These are phyloP conservation scores for Umbelopsis isabellina DNA, from an alignment of 192 early-diverging fungal genomes.

Conservation along the genomic window DNA sequence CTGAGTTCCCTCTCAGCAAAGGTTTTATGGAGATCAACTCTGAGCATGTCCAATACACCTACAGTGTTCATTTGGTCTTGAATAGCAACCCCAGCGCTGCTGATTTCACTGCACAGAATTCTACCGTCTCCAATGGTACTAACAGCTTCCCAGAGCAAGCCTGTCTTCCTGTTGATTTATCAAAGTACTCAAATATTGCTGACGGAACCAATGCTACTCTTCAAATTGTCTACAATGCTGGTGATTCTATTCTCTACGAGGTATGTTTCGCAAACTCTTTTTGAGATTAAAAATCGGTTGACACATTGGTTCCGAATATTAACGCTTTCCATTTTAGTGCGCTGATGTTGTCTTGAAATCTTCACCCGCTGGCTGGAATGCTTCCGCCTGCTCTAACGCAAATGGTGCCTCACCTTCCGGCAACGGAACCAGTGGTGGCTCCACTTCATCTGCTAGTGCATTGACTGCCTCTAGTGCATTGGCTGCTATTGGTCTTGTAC, in stretches of 20 bases:
- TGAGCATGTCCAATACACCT: conserved; percentile 41
- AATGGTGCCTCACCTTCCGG: not conserved
- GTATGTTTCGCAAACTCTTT: conserved; percentile 16
- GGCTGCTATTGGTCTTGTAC: not conserved
- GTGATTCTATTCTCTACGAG: conserved; percentile 55
- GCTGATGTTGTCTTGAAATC: conserved; percentile 15
- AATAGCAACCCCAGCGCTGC: conserved; percentile 46
- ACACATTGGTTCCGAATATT: not conserved
- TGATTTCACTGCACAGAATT: conserved; percentile 40
- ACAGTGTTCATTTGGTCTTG: conserved; percentile 44
- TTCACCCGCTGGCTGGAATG: not conserved
- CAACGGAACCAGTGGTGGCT: not conserved
- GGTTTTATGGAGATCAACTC: conserved; percentile 52
- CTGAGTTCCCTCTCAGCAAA: conserved; percentile 46
- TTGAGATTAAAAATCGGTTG: not conserved
- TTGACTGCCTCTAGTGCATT: not conserved
- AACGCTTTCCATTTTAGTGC: not conserved
- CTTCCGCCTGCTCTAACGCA: not conserved
- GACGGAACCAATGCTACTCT: conserved; percentile 56
- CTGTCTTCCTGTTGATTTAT: conserved; percentile 47
- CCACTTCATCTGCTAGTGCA: conserved; percentile 2
- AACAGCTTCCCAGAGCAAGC: conserved; percentile 39
- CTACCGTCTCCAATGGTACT: conserved; percentile 20
- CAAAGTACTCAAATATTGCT: conserved; percentile 33
- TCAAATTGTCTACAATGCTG: conserved; percentile 55